Base-by-base conservation (phyloP, 208 protist genomes). In the Tritrichomonas foetus region DNA sequence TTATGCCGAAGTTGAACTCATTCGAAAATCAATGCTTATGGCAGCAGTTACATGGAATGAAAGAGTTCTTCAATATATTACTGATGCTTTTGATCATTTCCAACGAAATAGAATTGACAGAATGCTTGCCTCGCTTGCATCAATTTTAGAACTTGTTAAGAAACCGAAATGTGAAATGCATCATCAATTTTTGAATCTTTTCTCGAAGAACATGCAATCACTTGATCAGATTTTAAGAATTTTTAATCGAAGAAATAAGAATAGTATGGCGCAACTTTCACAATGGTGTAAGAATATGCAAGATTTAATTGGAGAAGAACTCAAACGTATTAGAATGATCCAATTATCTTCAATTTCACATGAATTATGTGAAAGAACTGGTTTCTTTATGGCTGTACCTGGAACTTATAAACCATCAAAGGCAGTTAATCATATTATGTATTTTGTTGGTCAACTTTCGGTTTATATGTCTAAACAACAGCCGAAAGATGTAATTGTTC, bases 21-120 rank as follows among this genome's bases (percentile, higher is more conserved):
- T 89, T 27, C 8, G 78, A 5, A 89, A 89, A 30, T 57, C n/a
- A 16, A n/a, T 89, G 41, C 39, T 89, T 1, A 61, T 44, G 41
- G 78, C 78, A 57, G 47, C 78, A 1, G 78, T 89, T 57, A 89
- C 78, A 39, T 89, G 78, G 78, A 53, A 57, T 50, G 78, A 89
- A 50, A 89, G 41, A 57, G 47, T 89, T 14, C 33, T 89, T 27
- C 78, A 89, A 47, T 5, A 27, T 3, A 61, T 89, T 20, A 57
- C 41, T 39, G 78, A 89, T 50, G 47, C 78, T 55, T 89, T 89
- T 49, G 47, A 61, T 1, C 47, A 89, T 50, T 57, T 57, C n/a
- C 14, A 20, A n/a, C 25, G 25, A 27, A 16, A 57, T n/a, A 16
- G 41, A 27, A 53, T 44, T n/a, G 47, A 89, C 3, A 36, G 25